A percentile compares a stretch with the other conserved stretches of the same genome.
phyloP scores from a whole-genome alignment of 352 stramenopile genomes.

The Elongisporangium senticosum region DNA sequence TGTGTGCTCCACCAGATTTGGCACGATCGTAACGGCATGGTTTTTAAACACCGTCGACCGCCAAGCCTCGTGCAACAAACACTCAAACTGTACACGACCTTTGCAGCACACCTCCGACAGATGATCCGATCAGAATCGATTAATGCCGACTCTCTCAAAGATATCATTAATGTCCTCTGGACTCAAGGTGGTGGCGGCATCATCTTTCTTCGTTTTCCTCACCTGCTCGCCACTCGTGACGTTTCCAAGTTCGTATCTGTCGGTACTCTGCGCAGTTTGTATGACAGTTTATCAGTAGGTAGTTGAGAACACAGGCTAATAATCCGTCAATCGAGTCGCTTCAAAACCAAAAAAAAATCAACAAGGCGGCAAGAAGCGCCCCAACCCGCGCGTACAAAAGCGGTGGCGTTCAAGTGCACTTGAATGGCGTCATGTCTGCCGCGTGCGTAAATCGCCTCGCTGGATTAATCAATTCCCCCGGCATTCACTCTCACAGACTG shows the following conservation, averaged over 20 bases:
- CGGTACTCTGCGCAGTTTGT: neutral
- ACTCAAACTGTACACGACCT: no score
- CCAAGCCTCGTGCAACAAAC: no score
- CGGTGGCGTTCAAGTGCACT: no score
- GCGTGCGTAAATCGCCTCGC: neutral
- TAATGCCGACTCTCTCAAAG: no score
- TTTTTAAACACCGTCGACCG: neutral
- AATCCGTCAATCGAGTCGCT: neutral
- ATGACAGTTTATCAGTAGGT: neutral
- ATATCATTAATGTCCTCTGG: no score
- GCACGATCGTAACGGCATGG: neutral
- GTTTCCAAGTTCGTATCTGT: neutral
- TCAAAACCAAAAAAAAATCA: no score
- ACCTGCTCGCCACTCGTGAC: neutral
- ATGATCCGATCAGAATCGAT: no score
- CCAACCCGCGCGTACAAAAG: neutral
- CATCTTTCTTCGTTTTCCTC: neutral
- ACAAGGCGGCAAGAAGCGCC: neutral
- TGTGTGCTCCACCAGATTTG: neutral
- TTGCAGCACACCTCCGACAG: no score
- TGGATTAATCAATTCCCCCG: neutral
- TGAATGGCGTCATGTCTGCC: neutral
- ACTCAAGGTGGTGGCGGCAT: no score
- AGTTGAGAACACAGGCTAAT: neutral
- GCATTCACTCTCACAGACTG: no score